Percentiles rank a stretch among this genome's conserved stretches.
Evolutionary conservation across 1,284 basidiomycete genomes (phyloP).

Genomic region (Sparassis latifolia): DNA sequence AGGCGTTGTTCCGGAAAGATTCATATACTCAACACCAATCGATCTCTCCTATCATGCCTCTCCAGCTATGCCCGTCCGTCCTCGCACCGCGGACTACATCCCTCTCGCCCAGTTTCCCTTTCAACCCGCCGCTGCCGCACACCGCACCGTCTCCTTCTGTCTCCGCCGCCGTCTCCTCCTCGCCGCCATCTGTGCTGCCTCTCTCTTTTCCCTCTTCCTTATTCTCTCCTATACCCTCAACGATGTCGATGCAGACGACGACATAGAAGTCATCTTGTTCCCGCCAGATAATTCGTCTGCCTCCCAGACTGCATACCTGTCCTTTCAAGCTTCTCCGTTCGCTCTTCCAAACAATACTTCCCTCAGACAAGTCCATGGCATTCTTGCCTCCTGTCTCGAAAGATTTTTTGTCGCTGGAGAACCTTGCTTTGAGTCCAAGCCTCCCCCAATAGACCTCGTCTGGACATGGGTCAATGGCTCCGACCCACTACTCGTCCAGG

Average conservation of each 20-base stretch:
- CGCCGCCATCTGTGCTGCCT: constrained; percentile 14
- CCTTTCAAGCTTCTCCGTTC: constrained; percentile 12
- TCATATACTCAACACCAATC: neutral
- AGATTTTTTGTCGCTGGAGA: constrained; percentile 16
- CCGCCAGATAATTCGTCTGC: neutral
- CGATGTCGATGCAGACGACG: constrained; percentile 11
- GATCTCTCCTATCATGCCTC: constrained; percentile 3
- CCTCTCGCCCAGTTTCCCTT: constrained; percentile 17
- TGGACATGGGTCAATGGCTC: constrained; percentile 29
- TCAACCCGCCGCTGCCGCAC: neutral
- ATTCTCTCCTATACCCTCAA: constrained; percentile 10
- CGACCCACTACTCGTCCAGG: constrained; percentile 16
- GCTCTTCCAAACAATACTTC: constrained; percentile 2
- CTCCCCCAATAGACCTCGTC: constrained; percentile 20
- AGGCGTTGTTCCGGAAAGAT: too few species aligned
- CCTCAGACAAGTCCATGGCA: constrained; percentile 16
- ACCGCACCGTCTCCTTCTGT: constrained; percentile 4
- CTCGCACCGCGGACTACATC: constrained; percentile 17
- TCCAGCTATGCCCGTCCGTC: constrained; percentile 8
- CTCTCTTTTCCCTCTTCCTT: constrained; percentile 15
- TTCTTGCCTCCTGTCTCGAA: constrained; percentile 19
- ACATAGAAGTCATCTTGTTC: constrained; percentile 5
- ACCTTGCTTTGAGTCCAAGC: constrained; percentile 14
- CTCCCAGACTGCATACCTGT: constrained; percentile 13
- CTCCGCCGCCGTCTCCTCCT: constrained; percentile 16